A percentile compares a stretch with the other conserved stretches of the same genome.
Evolutionary conservation across 768 basidiomycete genomes (phyloP).

Genomic region (Russula griseocarnosa): DNA sequence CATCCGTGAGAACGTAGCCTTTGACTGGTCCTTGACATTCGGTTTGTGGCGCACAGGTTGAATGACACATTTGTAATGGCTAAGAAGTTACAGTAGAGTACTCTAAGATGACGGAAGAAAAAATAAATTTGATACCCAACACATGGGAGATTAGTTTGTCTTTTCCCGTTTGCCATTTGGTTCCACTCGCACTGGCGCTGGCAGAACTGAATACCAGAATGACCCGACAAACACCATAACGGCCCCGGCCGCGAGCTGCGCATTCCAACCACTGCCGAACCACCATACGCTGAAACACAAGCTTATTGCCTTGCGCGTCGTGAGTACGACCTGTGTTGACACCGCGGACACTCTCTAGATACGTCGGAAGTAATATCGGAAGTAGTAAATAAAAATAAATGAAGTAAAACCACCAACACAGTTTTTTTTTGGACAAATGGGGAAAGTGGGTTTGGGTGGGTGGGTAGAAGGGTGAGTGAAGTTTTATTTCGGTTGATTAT

Average conservation of each 20-base stretch:
- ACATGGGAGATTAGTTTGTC: background rate
- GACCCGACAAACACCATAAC: conserved; percentile 71
- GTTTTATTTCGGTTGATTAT: background rate
- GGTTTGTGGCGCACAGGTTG: background rate
- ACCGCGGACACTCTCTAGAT: conserved; percentile 61
- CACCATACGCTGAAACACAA: conserved; percentile 82
- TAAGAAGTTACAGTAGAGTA: background rate
- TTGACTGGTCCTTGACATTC: background rate
- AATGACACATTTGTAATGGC: background rate
- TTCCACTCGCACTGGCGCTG: conserved; percentile 16
- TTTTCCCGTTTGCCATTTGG: conserved; percentile 17
- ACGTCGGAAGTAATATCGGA: conserved; percentile 36
- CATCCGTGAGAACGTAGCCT: conserved; percentile 27
- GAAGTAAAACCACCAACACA: background rate
- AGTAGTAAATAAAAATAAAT: background rate
- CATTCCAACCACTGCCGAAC: conserved; percentile 72
- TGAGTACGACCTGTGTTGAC: conserved; percentile 76
- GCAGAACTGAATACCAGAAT: conserved; percentile 44
- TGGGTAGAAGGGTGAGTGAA: background rate
- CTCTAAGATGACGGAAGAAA: background rate
- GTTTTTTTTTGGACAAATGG: no score
- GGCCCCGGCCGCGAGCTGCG: conserved; percentile 60
- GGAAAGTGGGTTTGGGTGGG: background rate
- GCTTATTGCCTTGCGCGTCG: conserved; percentile 74
- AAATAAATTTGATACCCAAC: background rate